Evolutionary conservation across 768 basidiomycete genomes (phyloP), one percentile per base, ranked within the genome.

Genomic region (Psilocybe cyanescens): DNA sequence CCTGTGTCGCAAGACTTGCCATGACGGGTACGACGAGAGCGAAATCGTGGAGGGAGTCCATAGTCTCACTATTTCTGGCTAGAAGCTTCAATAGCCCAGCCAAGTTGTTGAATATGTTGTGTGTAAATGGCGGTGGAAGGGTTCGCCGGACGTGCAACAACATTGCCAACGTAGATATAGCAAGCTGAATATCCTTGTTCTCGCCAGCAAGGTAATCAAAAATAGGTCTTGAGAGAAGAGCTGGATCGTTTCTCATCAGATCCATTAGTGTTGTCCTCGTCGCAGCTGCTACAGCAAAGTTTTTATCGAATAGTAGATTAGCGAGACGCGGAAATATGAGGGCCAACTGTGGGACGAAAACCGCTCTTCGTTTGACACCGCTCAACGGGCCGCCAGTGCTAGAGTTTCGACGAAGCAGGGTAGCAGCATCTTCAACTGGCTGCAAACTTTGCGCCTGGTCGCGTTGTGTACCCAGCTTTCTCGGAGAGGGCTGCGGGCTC

Each of bases 201-300:
- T 85, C 80, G 8, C 81, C 84, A 3, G 80, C 77, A 16, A 92
- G 75, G 16, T 82, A 72, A 64, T 90, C 89, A 49, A 91, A 77
- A 12, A 86, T 73, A 17, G 88, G 84, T 8, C 90, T 83, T 11
- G 83, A 78, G 30, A 92, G 74, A n/a, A 91, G 76, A 14, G 79
- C 79, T 4, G 91, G 87, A 65, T 94, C 91, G 67, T 91, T 89
- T 19, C 90, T 82, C 85, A 92, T 87, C 50, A 89, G 72, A 60
- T 90, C 87, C 14, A 89, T 65, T 45, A 92, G 68, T 4, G 83
- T 76, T 29, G 79, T 79, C 46, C 86, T 82, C 19, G 91, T 86
- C 3, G 83, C 77, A 30, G 77, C 81, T 9, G 88, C 82, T 29
- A 92, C 79, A 3, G 72, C 67, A 61, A 85, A 76, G 68, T 86